These are phyloP conservation scores for Dendrobium chrysotoxum DNA, from an alignment of 106 monocot species.

Conservation along the genomic window DNA sequence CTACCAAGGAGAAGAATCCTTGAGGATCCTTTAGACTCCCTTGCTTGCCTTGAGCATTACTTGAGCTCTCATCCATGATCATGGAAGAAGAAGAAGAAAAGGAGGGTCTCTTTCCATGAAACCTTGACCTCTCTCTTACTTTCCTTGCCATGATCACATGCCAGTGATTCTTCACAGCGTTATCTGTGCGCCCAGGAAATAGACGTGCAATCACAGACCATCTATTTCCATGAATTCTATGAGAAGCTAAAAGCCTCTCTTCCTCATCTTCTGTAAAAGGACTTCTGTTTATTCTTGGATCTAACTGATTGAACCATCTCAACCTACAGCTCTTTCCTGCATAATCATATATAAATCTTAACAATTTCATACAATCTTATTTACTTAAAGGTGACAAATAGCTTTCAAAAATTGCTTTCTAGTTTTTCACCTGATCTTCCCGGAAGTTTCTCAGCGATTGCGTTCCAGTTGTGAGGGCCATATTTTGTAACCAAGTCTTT, in stretches of 20 bases:
- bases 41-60: not conserved
- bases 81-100: not conserved
- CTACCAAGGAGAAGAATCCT: not conserved
- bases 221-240: constrained; percentile 64
- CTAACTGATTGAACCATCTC: constrained; percentile 92
- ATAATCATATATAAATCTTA: not conserved
- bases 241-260: constrained; percentile 54
- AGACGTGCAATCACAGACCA: constrained; percentile 72
- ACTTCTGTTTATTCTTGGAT: constrained; percentile 71
- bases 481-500: constrained; percentile 40
- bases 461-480: constrained; percentile 71
- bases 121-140: constrained; percentile 25
- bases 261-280: constrained; percentile 83
- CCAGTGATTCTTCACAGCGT: constrained; percentile 92
- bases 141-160: constrained; percentile 77
- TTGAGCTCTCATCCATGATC: not conserved
- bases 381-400: not conserved
- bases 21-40: not conserved
- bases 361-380: not conserved
- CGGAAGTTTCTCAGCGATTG: constrained; percentile 56
- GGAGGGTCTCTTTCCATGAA: not conserved
- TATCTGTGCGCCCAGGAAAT: constrained; percentile 77
- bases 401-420: not conserved
- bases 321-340: constrained; percentile 85
- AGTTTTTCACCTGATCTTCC: constrained; percentile 64